phyloP scores from a whole-genome alignment of 495 filamentous ascomycete species.

The Cercophora newfieldiana region DNA sequence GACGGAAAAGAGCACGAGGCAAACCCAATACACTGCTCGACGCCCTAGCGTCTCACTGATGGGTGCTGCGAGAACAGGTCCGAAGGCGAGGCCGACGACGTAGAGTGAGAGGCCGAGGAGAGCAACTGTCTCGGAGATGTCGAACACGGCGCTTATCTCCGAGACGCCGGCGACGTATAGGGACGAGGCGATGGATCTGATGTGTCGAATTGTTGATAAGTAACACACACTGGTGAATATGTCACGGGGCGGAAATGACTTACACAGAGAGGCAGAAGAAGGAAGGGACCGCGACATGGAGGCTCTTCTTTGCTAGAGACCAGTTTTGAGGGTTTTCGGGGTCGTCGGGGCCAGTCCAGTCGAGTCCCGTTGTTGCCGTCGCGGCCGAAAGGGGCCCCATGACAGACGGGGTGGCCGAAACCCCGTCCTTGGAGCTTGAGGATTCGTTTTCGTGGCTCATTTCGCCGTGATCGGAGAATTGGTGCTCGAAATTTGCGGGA shows the following conservation, averaged over 20 bases:
- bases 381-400: background rate
- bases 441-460: background rate
- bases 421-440: background rate
- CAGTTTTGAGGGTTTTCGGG: slow-evolving; percentile 2
- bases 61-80: background rate
- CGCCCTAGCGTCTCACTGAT: background rate
- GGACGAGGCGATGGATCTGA: slow-evolving; percentile 1
- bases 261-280: slow-evolving; percentile 5
- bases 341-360: background rate
- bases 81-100: slow-evolving; percentile 1
- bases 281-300: background rate
- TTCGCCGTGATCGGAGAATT: background rate
- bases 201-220: too few relatives aligned
- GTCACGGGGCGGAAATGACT: background rate
- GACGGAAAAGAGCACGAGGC: background rate
- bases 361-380: background rate
- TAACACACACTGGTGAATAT: background rate
- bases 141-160: background rate
- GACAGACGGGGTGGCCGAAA: background rate
- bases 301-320: background rate
- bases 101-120: background rate
- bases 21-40: background rate
- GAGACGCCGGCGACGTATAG: background rate
- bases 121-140: background rate
- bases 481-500: background rate